Evolutionary conservation across 2,329 filamentous ascomycete species (phyloP), one percentile per base, ranked within the genome.

Genomic region (Cytospora piceae): DNA sequence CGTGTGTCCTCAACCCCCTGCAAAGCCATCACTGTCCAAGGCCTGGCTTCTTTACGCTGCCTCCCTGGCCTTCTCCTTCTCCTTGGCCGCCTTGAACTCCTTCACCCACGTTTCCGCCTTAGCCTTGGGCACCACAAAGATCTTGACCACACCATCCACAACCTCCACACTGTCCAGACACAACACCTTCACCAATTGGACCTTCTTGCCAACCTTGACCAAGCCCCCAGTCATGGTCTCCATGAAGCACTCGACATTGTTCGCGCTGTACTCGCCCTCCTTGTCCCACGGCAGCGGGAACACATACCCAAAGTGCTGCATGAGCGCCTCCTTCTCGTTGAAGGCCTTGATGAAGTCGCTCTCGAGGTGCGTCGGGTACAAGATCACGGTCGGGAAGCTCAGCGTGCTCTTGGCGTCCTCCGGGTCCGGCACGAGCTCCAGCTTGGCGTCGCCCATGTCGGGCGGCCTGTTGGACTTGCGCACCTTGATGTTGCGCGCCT

Each of bases 271-370:
- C 72, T 87, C 87, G 1, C 83, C 78, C 67, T 83, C 80, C 20
- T 76, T 73, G 72, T 98, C 95, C 95, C 95, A 99, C 15, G 93
- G 93, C 72, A 93, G 77, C 2, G 94, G 94, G 65, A 99, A 86
- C 12, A 98, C 89, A 73, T 97, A 97, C 4, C 83, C 82, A 58
- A 99, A 81, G 76, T 97, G 94, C 70, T 94, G 88, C 9, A 83
- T 83, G 32, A 97, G 81, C 20, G 84, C 85, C 71, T 95, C 88
- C 67, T 84, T 87, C 81, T 98, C 95, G 61, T 84, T 83, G 72
- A 97, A 95, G 0, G 87, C 86, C 80, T 96, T 97, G 77, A 99
- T 85, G 72, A 99, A 95, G 77, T 99, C 95, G 1, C 88, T 91
- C 80, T 98, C 89, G 56, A 90, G 83, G 68, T 92, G 84, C 69